Percentiles rank a stretch among this genome's conserved stretches.
These are phyloP conservation scores for Scheffersomyces amazonensis DNA, from an alignment of 805 yeast genomes.

Conservation along the genomic window DNA sequence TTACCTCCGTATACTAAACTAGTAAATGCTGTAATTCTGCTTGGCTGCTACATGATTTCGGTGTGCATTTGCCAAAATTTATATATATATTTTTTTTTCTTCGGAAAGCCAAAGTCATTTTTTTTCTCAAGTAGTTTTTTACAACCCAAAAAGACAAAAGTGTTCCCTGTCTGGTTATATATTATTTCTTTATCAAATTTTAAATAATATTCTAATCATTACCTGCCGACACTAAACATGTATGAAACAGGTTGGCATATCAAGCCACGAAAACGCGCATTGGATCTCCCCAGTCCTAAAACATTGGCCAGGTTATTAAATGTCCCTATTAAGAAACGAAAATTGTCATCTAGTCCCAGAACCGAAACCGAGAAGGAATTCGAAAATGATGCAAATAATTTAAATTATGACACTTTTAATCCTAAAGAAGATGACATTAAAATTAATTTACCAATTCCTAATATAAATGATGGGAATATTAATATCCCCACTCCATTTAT, in stretches of 20 bases:
- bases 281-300: conserved; percentile 13
- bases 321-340: conserved; percentile 6
- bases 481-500: background rate
- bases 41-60: too few species aligned
- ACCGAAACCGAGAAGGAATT: background rate
- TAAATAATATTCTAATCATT: too few species aligned
- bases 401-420: background rate
- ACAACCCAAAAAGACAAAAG: too few species aligned
- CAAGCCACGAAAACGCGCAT: background rate
- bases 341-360: conserved; percentile 2
- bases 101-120: too few species aligned
- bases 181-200: too few species aligned
- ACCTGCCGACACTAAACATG: too few species aligned
- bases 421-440: background rate
- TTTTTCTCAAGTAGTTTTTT: too few species aligned
- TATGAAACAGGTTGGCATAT: conserved; percentile 1
- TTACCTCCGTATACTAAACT: too few species aligned
- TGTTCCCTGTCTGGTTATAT: too few species aligned
- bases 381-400: background rate
- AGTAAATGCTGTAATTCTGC: too few species aligned
- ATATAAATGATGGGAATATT: background rate
- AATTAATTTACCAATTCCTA: background rate
- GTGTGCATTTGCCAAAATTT: too few species aligned
- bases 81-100: too few species aligned
- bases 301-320: conserved; percentile 10